phyloP scores from a whole-genome alignment of 768 basidiomycete genomes.

The Erythrobasidium yunnanense region DNA sequence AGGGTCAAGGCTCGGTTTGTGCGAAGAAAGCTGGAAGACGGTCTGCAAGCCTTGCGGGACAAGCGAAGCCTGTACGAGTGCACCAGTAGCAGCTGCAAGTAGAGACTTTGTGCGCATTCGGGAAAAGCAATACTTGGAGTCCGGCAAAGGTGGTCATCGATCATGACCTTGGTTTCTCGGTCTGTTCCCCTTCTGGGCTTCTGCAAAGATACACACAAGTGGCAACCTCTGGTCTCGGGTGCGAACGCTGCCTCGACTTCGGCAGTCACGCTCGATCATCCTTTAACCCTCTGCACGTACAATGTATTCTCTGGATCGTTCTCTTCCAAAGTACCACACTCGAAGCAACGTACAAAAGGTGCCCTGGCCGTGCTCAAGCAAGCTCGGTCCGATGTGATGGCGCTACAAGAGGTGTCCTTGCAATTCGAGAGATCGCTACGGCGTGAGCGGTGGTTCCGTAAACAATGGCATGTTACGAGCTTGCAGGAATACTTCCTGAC shows the following conservation, averaged over 20 bases:
- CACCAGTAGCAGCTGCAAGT: not conserved
- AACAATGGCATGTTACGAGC: conserved; percentile 1
- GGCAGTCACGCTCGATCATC: not conserved
- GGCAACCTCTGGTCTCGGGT: not conserved
- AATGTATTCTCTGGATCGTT: conserved; percentile 17
- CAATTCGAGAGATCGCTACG: conserved; percentile 10
- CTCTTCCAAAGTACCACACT: conserved; percentile 10
- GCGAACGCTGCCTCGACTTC: not conserved
- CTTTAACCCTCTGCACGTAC: conserved; percentile 14
- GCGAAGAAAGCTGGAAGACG: not conserved
- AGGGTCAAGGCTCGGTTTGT: too few species aligned
- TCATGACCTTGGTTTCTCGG: too few species aligned
- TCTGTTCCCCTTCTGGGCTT: not conserved
- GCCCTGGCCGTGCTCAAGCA: not conserved
- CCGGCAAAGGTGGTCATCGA: too few species aligned
- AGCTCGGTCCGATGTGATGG: conserved; percentile 15
- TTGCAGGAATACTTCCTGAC: conserved; percentile 25
- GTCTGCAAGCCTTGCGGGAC: not conserved
- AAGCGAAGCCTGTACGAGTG: not conserved
- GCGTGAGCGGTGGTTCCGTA: conserved; percentile 8
- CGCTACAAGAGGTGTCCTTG: conserved; percentile 30
- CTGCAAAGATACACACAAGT: not conserved
- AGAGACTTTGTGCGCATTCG: not conserved
- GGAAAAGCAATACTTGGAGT: too few species aligned
- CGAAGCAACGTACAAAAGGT: not conserved